These are phyloP conservation scores for Manihot esculenta DNA, from an alignment of 441 rosid species.

Conservation along the genomic window DNA sequence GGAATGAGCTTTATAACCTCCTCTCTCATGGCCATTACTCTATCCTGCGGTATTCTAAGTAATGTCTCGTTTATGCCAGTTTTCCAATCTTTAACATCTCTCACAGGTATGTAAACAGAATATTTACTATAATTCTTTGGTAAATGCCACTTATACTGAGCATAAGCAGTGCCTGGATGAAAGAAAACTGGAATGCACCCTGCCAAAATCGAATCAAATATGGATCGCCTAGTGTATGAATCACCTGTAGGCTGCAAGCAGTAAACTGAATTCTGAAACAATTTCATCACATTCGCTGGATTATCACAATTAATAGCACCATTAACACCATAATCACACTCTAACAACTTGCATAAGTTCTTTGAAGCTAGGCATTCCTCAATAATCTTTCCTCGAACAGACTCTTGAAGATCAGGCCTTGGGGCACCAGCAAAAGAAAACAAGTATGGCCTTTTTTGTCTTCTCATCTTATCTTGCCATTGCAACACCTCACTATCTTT, in stretches of 20 bases:
- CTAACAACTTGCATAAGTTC: slow-evolving; percentile 57
- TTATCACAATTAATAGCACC: slow-evolving; percentile 61
- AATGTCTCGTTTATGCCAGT: slow-evolving; percentile 50
- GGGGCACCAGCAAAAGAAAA: slow-evolving; percentile 85
- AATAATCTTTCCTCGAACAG: slow-evolving; percentile 66
- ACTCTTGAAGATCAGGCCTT: slow-evolving; percentile 52
- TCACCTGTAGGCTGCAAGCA: slow-evolving; percentile 88
- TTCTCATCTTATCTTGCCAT: slow-evolving; percentile 65
- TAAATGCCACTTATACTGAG: slow-evolving; percentile 78
- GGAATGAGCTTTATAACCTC: slow-evolving; percentile 69
- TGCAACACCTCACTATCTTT: slow-evolving; percentile 40
- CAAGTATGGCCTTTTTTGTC: slow-evolving; percentile 43
- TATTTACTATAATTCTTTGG: slow-evolving; percentile 53
- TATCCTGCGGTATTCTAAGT: slow-evolving; percentile 37
- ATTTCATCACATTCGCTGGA: slow-evolving; percentile 58
- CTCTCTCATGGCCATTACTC: slow-evolving; percentile 52
- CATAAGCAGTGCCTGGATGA: slow-evolving; percentile 72
- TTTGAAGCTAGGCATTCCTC: slow-evolving; percentile 63
- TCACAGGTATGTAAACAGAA: slow-evolving; percentile 68
- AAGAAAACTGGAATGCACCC: slow-evolving; percentile 92
- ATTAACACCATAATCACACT: slow-evolving; percentile 54
- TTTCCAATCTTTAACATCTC: slow-evolving; percentile 52
- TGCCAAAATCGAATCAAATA: slow-evolving; percentile 72
- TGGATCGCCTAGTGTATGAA: slow-evolving; percentile 78
- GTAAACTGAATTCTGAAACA: slow-evolving; percentile 61